Base-by-base conservation (phyloP, 805 yeast genomes). In the Tetrapisispora fleetii region DNA sequence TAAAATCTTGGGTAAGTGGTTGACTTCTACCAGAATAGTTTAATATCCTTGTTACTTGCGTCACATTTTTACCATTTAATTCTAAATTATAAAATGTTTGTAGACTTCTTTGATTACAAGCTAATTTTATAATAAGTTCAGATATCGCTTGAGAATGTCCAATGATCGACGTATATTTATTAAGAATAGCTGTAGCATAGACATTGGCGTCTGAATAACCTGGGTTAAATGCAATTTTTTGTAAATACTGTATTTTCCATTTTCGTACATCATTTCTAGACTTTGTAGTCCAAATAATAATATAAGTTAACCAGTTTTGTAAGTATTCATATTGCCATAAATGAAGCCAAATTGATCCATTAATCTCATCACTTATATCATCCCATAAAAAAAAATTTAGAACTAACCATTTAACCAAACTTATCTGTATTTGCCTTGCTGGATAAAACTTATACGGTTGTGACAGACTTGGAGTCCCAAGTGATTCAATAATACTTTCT, bases 271-370 rank as follows among this genome's bases (percentile, higher is more conserved):
- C 68, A 1, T 41, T 44, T 14, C 46, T 50, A 1, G 49, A 48
- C n/a, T 54, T 57, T 0, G 72, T 64, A 2, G 59, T 47, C 56
- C 70, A 59, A 36, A 69, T 54, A 4, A 71, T 47, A 2, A 71
- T 44, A 38, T 64, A 64, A 0, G 72, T 64, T 21, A 69, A 49
- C 54, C 65, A 58, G 3, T 60, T 53, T 48, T 70, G 66, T 2
- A 70, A 46, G 48, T 54, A 69, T n/a, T 64, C 68, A 44, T 57
- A 66, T 47, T 65, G 66, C 58, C 73, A 57, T 19, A 62, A 57
- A 39, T 69, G 67, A 45, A 69, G 57, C 52, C 68, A 56, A 10
- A 63, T 19, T 1, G 71, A 63, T 1, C 49, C 52, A 16, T 57
- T 54, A 10, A 56, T n/a, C 2, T 22, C 41, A 8, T 44, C 40